These are phyloP conservation scores for Gymnopilus dilepis DNA, from an alignment of 768 basidiomycete genomes.

Conservation along the genomic window DNA sequence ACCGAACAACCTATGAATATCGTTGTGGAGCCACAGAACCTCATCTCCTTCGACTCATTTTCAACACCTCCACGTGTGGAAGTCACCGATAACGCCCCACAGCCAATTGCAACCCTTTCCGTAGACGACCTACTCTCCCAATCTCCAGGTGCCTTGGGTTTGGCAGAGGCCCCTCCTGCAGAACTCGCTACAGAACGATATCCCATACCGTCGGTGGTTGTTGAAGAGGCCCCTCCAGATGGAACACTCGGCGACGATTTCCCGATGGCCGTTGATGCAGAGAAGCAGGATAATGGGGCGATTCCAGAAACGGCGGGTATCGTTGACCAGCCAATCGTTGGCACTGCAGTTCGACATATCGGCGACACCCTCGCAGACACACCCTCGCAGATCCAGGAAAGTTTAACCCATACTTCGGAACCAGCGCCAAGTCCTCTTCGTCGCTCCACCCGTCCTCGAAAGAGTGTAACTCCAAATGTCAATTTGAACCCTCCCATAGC, in stretches of 20 bases:
- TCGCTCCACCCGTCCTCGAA: constrained; percentile 45
- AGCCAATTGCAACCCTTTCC: constrained; percentile 10
- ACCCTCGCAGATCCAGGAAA: not conserved
- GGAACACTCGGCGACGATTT: not conserved
- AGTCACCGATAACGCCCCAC: not conserved
- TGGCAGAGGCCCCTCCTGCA: not conserved
- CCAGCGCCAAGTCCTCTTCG: constrained; percentile 35
- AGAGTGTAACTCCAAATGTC: constrained; percentile 37
- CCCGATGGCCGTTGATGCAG: constrained; percentile 13
- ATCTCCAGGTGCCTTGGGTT: constrained; percentile 12
- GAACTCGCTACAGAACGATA: not conserved
- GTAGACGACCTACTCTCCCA: constrained; percentile 28
- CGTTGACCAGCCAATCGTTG: not conserved
- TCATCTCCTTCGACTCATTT: constrained; percentile 46
- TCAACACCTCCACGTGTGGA: constrained; percentile 19
- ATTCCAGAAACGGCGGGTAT: not conserved
- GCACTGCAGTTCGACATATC: not conserved
- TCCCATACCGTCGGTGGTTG: constrained; percentile 8
- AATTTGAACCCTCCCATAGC: constrained; percentile 30
- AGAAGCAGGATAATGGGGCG: not conserved
- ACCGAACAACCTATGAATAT: not conserved
- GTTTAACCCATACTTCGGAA: constrained; percentile 8
- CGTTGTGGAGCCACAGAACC: constrained; percentile 17
- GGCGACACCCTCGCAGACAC: not conserved
- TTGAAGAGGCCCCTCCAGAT: constrained; percentile 1